Conservation (phyloP, 2,329 filamentous ascomycete genomes). For the Ascochyta rabiei region DNA sequence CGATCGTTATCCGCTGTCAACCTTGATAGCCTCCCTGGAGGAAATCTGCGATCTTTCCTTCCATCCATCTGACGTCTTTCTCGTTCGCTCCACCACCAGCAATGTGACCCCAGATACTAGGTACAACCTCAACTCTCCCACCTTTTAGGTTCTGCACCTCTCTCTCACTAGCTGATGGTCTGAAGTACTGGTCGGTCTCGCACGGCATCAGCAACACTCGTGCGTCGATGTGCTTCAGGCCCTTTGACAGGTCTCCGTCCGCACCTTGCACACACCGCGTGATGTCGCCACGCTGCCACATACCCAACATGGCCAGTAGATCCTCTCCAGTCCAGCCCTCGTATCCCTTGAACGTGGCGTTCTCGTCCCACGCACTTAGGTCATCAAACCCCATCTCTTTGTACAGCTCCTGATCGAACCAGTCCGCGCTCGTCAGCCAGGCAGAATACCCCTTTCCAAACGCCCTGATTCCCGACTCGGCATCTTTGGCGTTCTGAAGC, state of each 20-base stretch:
- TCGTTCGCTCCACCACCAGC: constrained; percentile 47
- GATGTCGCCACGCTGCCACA: constrained; percentile 53
- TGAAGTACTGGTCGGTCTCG: constrained; percentile 51
- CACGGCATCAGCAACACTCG: constrained; percentile 49
- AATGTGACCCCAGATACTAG: constrained; percentile 51
- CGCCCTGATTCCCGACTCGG: constrained; percentile 39
- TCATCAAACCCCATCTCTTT: constrained; percentile 38
- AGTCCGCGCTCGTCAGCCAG: constrained; percentile 50
- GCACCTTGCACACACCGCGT: constrained; percentile 30
- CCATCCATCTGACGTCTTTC: constrained; percentile 38
- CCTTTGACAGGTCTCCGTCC: constrained; percentile 38
- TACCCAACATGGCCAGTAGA: constrained; percentile 46
- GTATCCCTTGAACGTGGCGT: constrained; percentile 24
- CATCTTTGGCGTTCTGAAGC: constrained; percentile 52
- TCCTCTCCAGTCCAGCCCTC: constrained; percentile 46
- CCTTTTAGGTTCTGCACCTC: constrained; percentile 45
- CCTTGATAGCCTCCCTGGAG: constrained; percentile 7
- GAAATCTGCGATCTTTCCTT: constrained; percentile 17
- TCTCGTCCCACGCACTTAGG: constrained; percentile 37
- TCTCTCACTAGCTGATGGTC: constrained; percentile 46
- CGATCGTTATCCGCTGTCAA: background rate
- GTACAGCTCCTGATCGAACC: constrained; percentile 50
- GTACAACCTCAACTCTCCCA: constrained; percentile 41
- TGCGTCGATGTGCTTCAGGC: constrained; percentile 47
- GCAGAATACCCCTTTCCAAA: constrained; percentile 50